Evolutionary conservation across 257 asterid genomes (phyloP).

Genomic region (Nicotiana undulata): DNA sequence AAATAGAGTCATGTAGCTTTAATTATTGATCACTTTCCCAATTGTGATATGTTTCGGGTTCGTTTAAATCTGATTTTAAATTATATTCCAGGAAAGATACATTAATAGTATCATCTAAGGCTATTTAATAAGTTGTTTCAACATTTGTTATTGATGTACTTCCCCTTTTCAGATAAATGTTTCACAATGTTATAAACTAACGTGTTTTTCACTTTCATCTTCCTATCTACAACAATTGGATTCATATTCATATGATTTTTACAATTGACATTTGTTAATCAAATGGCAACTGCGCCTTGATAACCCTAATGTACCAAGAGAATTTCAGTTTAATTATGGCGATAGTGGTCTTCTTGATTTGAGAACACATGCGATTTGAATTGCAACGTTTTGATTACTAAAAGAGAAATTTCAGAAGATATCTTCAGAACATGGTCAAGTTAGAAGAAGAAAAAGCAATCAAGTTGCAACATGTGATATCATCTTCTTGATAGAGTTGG

Average conservation of each 20-base stretch:
- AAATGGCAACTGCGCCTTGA: too few species aligned
- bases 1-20: too few species aligned
- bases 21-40: too few species aligned
- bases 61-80: neutral
- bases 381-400: neutral
- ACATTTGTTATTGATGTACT: neutral
- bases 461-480: neutral
- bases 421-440: neutral
- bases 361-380: neutral
- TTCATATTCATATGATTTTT: neutral
- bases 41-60: too few species aligned
- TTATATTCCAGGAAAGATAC: neutral
- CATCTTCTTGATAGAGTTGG: too few species aligned
- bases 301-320: neutral
- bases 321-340: neutral
- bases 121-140: neutral
- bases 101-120: neutral
- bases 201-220: neutral
- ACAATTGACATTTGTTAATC: neutral
- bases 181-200: neutral
- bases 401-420: too few species aligned
- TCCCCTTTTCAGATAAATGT: neutral
- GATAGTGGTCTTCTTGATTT: neutral
- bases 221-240: neutral
- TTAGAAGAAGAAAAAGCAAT: neutral